Base-by-base conservation (phyloP, 129 eudicot genomes). In the Flaveria robusta region DNA sequence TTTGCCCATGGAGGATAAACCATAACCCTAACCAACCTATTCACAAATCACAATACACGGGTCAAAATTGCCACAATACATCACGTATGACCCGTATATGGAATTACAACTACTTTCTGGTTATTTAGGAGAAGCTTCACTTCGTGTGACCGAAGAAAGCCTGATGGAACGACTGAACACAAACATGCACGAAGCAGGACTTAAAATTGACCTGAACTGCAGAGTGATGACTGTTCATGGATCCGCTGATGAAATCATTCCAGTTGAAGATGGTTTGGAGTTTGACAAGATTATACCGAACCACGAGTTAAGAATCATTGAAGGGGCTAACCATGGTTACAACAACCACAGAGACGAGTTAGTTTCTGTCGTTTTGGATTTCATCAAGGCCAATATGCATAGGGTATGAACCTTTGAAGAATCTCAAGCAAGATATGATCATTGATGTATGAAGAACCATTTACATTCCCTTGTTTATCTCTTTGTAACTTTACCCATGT, bases 191-290 rank as follows among this genome's bases (percentile, higher is more conserved):
- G 69, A 59, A 23, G 77, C 77, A 2, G 77, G 77, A 27, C 79
- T 62, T 22, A 43, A 12, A 27, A 45, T 74, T 1, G 14, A 43
- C 70, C 22, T 16, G 45, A 56, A 45, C 18, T 74, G 80, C 82
- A 88, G 86, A 85, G 95, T 86, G 14, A 60, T 85, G 82, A 88
- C 87, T 15, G 83, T 91, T n/a, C 94, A 91, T 76, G 97, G 97
- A 39, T 86, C 97, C 2, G 83, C 69, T 11, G 97, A 91, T 88
- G 87, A 91, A 84, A 19, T 86, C 41, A 79, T 91, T 70, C 91
- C 90, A 7, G 83, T 84, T 26, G 97, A 91, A 65, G 90, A 91
- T 83, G 97, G 88, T 11, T 16, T 22, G 20, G 88, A 79, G 84
- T 84, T 88, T 76, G 79, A 74, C 34, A 86, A 91, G 84, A 70